A percentile compares a stretch with the other conserved stretches of the same genome.
phyloP scores from a whole-genome alignment of 1,139 yeast genomes.

The Hemisphaericaspora xylanilytica region DNA sequence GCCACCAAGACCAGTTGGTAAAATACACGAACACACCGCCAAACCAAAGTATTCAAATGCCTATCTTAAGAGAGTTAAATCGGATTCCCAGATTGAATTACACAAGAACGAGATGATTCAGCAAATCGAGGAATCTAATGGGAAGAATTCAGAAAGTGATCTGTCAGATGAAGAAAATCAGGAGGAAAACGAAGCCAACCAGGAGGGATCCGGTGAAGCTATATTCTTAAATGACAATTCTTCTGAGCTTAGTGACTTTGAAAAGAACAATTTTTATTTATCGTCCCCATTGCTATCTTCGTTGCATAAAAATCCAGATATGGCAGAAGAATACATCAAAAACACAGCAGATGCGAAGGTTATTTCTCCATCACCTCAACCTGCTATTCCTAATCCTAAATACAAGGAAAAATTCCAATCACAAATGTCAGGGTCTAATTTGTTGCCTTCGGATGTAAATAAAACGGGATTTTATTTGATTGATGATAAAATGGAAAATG shows the following conservation, averaged over 20 bases:
- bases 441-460: conserved; percentile 9
- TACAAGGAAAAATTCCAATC: conserved; percentile 12
- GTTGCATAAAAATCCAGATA: conserved; percentile 10
- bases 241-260: conserved; percentile 25
- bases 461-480: conserved; percentile 5
- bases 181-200: conserved; percentile 3
- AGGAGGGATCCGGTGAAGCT: background rate
- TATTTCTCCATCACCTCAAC: conserved; percentile 5
- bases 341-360: conserved; percentile 7
- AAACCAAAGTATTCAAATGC: conserved; percentile 42
- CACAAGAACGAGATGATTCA: conserved; percentile 8
- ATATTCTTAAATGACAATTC: conserved; percentile 5
- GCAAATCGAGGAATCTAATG: conserved; percentile 2
- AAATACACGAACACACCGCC: conserved; percentile 20
- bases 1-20: conserved; percentile 6
- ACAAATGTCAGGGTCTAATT: conserved; percentile 8
- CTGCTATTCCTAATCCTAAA: conserved; percentile 6
- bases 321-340: conserved; percentile 7
- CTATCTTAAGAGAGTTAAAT: conserved; percentile 35
- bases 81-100: conserved; percentile 28
- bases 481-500: conserved; percentile 3
- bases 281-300: conserved; percentile 40
- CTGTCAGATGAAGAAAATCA: conserved; percentile 2
- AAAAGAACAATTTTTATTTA: conserved; percentile 35
- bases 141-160: background rate